Conservation (phyloP, 129 eudicot genomes). For the Arctium minus region DNA sequence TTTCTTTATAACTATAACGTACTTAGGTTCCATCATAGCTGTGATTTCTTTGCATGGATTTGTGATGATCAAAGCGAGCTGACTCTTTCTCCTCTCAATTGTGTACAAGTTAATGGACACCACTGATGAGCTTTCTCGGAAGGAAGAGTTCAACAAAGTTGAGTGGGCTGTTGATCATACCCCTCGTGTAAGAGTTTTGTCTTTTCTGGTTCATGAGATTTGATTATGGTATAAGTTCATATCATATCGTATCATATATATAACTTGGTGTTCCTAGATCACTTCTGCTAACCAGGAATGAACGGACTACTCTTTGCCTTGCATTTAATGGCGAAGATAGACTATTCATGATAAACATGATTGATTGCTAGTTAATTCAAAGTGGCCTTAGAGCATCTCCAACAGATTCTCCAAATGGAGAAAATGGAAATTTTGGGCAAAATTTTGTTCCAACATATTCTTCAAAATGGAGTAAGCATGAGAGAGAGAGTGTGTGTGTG, state of each 20-base stretch:
- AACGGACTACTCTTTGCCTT: background rate
- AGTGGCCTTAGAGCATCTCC: no score
- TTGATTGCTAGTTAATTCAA: no score
- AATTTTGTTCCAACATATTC: no score
- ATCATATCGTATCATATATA: background rate
- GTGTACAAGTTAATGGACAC: conserved; percentile 51
- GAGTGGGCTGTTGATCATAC: conserved; percentile 79
- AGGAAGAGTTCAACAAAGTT: conserved; percentile 71
- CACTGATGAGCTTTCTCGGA: conserved; percentile 43
- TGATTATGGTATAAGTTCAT: background rate
- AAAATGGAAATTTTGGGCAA: no score
- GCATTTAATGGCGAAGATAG: background rate
- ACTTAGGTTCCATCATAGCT: background rate
- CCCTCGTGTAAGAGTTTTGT: conserved; percentile 60
- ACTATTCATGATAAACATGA: background rate
- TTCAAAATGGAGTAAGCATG: no score
- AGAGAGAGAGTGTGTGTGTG: no score
- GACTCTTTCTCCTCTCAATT: conserved; percentile 8
- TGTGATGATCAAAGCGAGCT: conserved; percentile 11
- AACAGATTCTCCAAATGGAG: no score
- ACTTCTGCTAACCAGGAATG: background rate
- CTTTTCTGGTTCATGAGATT: background rate
- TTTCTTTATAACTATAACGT: background rate
- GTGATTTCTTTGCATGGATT: background rate
- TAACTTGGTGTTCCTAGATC: background rate